Conservation (phyloP, 2,329 filamentous ascomycete genomes). For the Trichothecium sympodiale region DNA sequence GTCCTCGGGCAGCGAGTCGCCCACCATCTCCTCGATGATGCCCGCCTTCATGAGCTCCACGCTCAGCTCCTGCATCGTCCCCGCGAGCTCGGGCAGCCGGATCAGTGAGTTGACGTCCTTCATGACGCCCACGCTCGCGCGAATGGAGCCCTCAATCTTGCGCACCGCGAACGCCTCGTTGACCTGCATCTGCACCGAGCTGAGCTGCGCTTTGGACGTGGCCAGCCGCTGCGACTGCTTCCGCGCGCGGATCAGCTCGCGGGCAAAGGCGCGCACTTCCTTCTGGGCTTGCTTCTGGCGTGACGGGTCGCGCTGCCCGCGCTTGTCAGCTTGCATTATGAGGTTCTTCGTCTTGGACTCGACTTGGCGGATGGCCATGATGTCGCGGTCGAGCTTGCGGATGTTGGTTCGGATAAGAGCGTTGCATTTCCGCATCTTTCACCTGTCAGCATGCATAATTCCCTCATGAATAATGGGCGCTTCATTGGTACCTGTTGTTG, state of each 20-base stretch:
- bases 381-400: slow-evolving; percentile 90
- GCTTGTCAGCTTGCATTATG: slow-evolving; percentile 73
- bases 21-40: slow-evolving; percentile 96
- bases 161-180: slow-evolving; percentile 90
- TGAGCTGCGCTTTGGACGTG: slow-evolving; percentile 84
- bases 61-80: slow-evolving; percentile 80
- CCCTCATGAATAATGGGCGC: no score
- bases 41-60: slow-evolving; percentile 87
- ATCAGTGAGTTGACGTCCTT: slow-evolving; percentile 87
- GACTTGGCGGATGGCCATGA: slow-evolving; percentile 63
- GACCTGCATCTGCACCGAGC: slow-evolving; percentile 93
- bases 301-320: slow-evolving; percentile 68
- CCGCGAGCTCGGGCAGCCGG: slow-evolving; percentile 71
- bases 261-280: slow-evolving; percentile 80
- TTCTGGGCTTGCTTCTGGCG: slow-evolving; percentile 68
- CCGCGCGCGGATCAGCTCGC: slow-evolving; percentile 74
- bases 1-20: slow-evolving; percentile 71
- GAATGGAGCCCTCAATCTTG: slow-evolving; percentile 90
- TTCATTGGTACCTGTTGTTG: slow-evolving; percentile 86
- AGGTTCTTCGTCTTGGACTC: slow-evolving; percentile 77
- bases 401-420: slow-evolving; percentile 78
- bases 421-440: slow-evolving; percentile 90
- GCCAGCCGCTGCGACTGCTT: slow-evolving; percentile 63
- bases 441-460: not conserved
- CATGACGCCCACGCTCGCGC: slow-evolving; percentile 84